Evolutionary conservation across 768 basidiomycete genomes (phyloP).

Genomic region (Chiua virens): DNA sequence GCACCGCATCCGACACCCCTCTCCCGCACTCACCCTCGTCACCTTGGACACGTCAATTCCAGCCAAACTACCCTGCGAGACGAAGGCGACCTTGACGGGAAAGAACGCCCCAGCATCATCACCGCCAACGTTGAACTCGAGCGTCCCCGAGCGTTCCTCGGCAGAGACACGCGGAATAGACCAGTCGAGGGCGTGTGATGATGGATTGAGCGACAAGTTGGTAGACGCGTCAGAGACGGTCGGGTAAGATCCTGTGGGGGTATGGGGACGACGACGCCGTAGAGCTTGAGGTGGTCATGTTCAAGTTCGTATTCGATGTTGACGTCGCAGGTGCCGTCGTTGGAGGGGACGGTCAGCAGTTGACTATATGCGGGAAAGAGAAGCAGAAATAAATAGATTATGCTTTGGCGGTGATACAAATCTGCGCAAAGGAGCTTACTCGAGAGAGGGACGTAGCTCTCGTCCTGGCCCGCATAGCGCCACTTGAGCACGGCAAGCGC

Average conservation of each 20-base stretch:
- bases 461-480: conserved; percentile 89
- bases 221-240: conserved; percentile 67
- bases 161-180: conserved; percentile 65
- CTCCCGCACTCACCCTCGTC: conserved; percentile 49
- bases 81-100: conserved; percentile 85
- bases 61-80: conserved; percentile 76
- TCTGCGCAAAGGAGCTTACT: conserved; percentile 51
- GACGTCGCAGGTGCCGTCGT: conserved; percentile 90
- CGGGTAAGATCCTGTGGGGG: conserved; percentile 83
- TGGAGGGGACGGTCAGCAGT: conserved; percentile 96
- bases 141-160: conserved; percentile 71
- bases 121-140: conserved; percentile 88
- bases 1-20: conserved; percentile 55
- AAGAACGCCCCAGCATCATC: conserved; percentile 86
- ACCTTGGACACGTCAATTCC: conserved; percentile 68
- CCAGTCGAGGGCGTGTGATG: conserved; percentile 85
- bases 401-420: not conserved
- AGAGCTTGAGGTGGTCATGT: conserved; percentile 72
- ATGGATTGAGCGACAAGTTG: conserved; percentile 80
- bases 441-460: conserved; percentile 86
- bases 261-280: conserved; percentile 87
- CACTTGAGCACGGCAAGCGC: conserved; percentile 88
- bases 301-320: conserved; percentile 98
- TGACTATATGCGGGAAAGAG: conserved; percentile 56
- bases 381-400: not conserved